Evolutionary conservation across 2,329 filamentous ascomycete genomes (phyloP), one percentile per base, ranked within the genome.

Genomic region (Arthrobotrys sphaeroides): DNA sequence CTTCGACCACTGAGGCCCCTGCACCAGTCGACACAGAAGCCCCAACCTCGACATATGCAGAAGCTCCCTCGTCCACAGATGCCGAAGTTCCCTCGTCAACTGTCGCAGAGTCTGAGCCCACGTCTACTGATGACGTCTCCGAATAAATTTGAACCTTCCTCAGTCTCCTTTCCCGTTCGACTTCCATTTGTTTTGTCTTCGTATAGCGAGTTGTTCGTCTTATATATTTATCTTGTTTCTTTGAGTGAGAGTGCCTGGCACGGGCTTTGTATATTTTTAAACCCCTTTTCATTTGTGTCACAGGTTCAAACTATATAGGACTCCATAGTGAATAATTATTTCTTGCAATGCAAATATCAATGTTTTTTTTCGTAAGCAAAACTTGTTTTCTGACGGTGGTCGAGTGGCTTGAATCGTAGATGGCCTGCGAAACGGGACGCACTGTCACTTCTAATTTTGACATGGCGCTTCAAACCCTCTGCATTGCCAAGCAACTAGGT

Each of bases 181-280:
- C n/a, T 67, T 57, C 10, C 42, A 38, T 45, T 67, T 43, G 43
- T 57, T 47, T 38, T 45, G 10, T 33, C 26, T 38, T 28, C 16
- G 38, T 66, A 66, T 55, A 55, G 61, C 61, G 61, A 66, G 31
- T 66, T 55, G 24, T n/a, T 12, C 26, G n/a, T 31, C 43, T 22
- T 31, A 10, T 45, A 22, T 36, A 36, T 55, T 43, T 66, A 18
- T 42, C 20, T n/a, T 49, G 9, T 53, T 28, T 49, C 9, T 1
- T 22, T 65, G 61, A 40, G 45, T 18, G 33, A 55, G 45, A 53
- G 33, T 53, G 9, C 7, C 28, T 12, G n/a, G 20, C 9, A 36
- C 22, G 22, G n/a, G 9, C 31, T 55, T 43, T 66, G 49, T 66
- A 40, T 42, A 66, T 66, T 43, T 66, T 47, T 66, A 31, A 18